These are phyloP conservation scores for Pseudomonodictys pantanalensis DNA, from an alignment of 495 filamentous ascomycete species.

Conservation along the genomic window DNA sequence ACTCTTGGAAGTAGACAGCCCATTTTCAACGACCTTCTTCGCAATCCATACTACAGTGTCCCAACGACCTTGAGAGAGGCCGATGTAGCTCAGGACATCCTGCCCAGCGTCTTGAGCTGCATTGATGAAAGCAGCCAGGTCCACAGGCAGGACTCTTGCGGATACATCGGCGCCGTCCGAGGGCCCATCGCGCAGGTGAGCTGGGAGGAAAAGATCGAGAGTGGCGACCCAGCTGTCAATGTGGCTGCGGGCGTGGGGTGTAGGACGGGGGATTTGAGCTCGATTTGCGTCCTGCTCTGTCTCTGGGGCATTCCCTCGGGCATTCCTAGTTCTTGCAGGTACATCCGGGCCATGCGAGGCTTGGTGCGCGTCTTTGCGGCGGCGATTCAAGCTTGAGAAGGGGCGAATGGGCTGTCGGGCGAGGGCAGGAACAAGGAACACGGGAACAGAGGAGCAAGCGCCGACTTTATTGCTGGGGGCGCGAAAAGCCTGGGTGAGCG, in stretches of 20 bases:
- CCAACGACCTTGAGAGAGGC: slow-evolving; percentile 37
- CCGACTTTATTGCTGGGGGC: neutral
- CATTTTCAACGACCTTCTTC: slow-evolving; percentile 31
- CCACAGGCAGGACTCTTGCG: neutral
- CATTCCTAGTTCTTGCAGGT: neutral
- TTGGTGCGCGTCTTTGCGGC: neutral
- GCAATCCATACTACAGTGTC: slow-evolving; percentile 41
- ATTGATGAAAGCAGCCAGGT: slow-evolving; percentile 19
- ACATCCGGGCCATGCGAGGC: neutral
- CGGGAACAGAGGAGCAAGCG: slow-evolving; percentile 13
- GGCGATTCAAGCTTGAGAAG: slow-evolving; percentile 7
- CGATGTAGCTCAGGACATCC: slow-evolving; percentile 38
- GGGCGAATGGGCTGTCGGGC: neutral
- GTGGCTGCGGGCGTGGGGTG: neutral
- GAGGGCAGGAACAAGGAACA: slow-evolving; percentile 27
- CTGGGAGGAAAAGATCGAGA: slow-evolving; percentile 48
- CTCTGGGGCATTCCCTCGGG: neutral
- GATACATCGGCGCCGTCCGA: neutral
- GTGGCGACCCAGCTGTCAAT: slow-evolving; percentile 45
- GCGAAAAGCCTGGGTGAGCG: slow-evolving; percentile 23
- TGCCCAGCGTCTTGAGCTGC: slow-evolving; percentile 24
- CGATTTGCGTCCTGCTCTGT: neutral
- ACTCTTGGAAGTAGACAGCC: neutral
- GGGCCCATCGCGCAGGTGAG: slow-evolving; percentile 33
- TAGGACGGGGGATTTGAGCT: slow-evolving; percentile 10